A percentile compares a stretch with the other conserved stretches of the same genome.
These are phyloP conservation scores for Ashbya aceris DNA, from an alignment of 1,139 yeast species.

Conservation along the genomic window DNA sequence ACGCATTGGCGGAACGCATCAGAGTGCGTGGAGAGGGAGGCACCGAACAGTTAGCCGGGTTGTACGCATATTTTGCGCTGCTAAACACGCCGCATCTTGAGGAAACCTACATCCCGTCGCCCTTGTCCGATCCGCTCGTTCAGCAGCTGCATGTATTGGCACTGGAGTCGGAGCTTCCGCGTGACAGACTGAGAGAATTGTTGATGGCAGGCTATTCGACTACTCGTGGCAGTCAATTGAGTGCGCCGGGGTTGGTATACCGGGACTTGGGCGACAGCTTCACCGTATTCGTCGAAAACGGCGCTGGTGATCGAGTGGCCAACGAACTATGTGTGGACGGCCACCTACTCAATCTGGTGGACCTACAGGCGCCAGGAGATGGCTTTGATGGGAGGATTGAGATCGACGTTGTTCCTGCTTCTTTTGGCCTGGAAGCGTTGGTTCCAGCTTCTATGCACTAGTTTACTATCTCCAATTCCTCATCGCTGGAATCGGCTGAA, in stretches of 20 bases:
- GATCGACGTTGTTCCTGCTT: too few species aligned
- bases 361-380: slow-evolving; percentile 5
- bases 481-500: slow-evolving; percentile 6
- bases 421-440: too few species aligned
- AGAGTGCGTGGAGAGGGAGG: slow-evolving; percentile 6
- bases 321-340: slow-evolving; percentile 52
- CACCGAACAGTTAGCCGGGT: slow-evolving; percentile 25
- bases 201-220: slow-evolving; percentile 48
- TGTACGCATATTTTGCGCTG: slow-evolving; percentile 59
- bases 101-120: slow-evolving; percentile 63
- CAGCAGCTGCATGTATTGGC: slow-evolving; percentile 46
- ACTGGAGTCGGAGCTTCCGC: slow-evolving; percentile 35
- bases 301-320: slow-evolving; percentile 17
- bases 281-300: slow-evolving; percentile 27
- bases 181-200: slow-evolving; percentile 40
- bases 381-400: not conserved
- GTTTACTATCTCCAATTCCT: slow-evolving; percentile 3
- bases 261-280: slow-evolving; percentile 28
- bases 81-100: slow-evolving; percentile 60
- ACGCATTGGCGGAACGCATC: slow-evolving; percentile 12
- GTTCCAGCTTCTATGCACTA: too few species aligned
- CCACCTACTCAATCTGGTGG: slow-evolving; percentile 17
- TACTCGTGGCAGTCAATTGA: slow-evolving; percentile 45
- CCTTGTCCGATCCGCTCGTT: slow-evolving; percentile 48
- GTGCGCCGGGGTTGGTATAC: slow-evolving; percentile 39